phyloP scores from a whole-genome alignment of 257 asterid species.

The Osmanthus fragrans region DNA sequence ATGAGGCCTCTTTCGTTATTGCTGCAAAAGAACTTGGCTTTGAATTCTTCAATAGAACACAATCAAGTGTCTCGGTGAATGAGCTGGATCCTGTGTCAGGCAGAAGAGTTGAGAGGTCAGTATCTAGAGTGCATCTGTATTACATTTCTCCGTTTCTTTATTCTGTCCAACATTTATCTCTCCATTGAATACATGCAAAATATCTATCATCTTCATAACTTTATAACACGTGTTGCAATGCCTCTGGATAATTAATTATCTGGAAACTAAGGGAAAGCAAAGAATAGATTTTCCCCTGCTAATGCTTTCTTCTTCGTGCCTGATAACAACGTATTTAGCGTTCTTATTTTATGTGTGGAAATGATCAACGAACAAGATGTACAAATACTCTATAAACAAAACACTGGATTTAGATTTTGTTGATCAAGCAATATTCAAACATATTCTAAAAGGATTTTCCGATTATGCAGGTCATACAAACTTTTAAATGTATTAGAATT shows the following conservation, averaged over 20 bases:
- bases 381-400: background rate
- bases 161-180: background rate
- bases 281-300: background rate
- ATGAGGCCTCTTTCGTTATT: conserved; percentile 78
- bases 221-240: background rate
- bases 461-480: conserved; percentile 51
- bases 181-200: no score
- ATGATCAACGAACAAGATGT: background rate
- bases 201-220: no score
- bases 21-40: conserved; percentile 79
- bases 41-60: conserved; percentile 71
- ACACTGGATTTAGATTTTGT: background rate
- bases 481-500: conserved; percentile 62
- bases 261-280: background rate
- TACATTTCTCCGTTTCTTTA: background rate
- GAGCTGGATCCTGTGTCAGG: conserved; percentile 59
- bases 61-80: conserved; percentile 51
- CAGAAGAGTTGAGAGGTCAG: conserved; percentile 54
- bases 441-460: conserved; percentile 4
- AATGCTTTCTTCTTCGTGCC: background rate
- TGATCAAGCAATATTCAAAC: conserved; percentile 1
- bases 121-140: conserved; percentile 2
- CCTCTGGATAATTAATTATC: background rate
- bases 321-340: background rate
- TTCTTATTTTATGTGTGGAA: background rate